Evolutionary conservation across 495 filamentous ascomycete species (phyloP), one percentile per base, ranked within the genome.

Genomic region (Daldinia grandis): DNA sequence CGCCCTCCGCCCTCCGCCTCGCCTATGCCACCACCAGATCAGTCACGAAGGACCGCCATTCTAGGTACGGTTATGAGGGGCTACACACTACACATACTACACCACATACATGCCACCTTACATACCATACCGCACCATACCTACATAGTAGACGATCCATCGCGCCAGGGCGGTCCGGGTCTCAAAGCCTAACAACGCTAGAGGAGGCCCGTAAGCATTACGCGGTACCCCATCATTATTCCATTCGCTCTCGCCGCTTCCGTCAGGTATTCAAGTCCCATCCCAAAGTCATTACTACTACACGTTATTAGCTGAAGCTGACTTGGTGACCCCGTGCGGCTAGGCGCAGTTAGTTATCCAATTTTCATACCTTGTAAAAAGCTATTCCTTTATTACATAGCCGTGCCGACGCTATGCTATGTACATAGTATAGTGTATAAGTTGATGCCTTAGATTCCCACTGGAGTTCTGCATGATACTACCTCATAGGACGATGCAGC

Each of bases 261-360:
- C 56, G 55, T 65, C 62, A 62, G n/a, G 8, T 44, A 17, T 42
- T 24, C 19, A 42, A 42, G 38, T 42, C 42, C 53, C 42, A 38
- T 42, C 42, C 53, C 42, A 38, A 62, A 53, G 42, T 58, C 50
- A 62, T 65, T n/a, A n/a, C n/a, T n/a, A n/a, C n/a, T n/a, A n/a
- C n/a, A n/a, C n/a, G n/a, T n/a, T n/a, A n/a, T n/a, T 68, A 69
- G 65, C 69, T 72, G 69, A 65, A 72, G 47, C 49, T 33, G 65
- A 64, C 42, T 53, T 57, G 28, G 17, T 28, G 56, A 62, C 61
- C 51, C 64, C 38, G 61, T 69, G 70, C 65, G 70, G 70, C 70
- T 73, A 73, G 65, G 65, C 70, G 61, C 70, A 73, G 70, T 58
- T 65, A 73, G 70, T 58, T 65, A 73, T 73, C 60, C 61, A 66